These are phyloP conservation scores for Garcia nutans DNA, from an alignment of 345 rosid genomes.

Conservation along the genomic window DNA sequence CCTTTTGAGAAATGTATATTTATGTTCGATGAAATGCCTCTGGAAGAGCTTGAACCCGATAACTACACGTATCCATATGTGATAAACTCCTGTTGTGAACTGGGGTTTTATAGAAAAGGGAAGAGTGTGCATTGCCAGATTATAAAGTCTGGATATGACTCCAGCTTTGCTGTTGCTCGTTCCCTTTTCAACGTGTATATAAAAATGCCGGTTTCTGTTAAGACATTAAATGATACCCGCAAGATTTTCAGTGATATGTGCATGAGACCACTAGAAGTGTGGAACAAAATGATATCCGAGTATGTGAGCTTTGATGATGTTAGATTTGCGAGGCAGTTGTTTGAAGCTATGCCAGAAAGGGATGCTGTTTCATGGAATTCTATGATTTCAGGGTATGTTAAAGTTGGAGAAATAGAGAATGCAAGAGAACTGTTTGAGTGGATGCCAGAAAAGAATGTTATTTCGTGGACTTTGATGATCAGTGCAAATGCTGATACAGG, in stretches of 20 bases:
- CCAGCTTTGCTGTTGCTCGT: conserved; percentile 22
- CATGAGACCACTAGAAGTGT: conserved; percentile 29
- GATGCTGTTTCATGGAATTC: conserved; percentile 44
- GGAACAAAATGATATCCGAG: conserved; percentile 29
- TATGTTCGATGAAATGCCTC: conserved; percentile 27
- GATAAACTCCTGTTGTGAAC: conserved; percentile 15
- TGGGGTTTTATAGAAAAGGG: conserved; percentile 23
- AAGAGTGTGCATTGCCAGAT: conserved; percentile 30
- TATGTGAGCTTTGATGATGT: conserved; percentile 25
- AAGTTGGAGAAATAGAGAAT: conserved; percentile 34
- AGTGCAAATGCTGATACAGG: conserved; percentile 31
- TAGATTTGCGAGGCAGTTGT: conserved; percentile 35
- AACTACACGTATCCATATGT: conserved; percentile 28
- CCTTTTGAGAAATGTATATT: conserved; percentile 10
- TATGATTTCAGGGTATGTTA: conserved; percentile 35
- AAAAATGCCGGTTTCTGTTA: conserved; percentile 15
- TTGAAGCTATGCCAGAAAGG: conserved; percentile 42
- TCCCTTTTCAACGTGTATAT: conserved; percentile 24
- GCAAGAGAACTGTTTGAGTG: conserved; percentile 35
- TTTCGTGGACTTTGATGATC: conserved; percentile 47
- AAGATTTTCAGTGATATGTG: conserved; percentile 37
- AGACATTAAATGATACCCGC: conserved; percentile 22
- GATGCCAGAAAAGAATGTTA: conserved; percentile 36
- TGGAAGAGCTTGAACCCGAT: conserved; percentile 18
- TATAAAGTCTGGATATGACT: conserved; percentile 29